phyloP scores from a whole-genome alignment of 768 basidiomycete species.

The Agrocybe chaxingu region DNA sequence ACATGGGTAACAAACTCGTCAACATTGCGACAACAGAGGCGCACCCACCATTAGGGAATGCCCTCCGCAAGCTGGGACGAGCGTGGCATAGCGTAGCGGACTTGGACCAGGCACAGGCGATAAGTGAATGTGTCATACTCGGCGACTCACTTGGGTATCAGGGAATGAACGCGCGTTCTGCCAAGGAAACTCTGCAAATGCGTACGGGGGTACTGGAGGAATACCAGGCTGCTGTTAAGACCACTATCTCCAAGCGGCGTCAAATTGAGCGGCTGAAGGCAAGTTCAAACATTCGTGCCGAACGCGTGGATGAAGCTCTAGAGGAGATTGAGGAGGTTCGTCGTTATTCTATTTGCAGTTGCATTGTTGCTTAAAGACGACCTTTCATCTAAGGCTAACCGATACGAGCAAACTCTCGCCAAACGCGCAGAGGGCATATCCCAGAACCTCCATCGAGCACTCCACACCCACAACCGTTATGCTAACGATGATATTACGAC shows the following conservation, averaged over 20 bases:
- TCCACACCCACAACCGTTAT: conserved; percentile 79
- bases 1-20: conserved; percentile 91
- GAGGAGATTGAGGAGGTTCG: conserved; percentile 90
- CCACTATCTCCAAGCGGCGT: conserved; percentile 88
- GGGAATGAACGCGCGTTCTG: conserved; percentile 93
- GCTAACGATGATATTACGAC: conserved; percentile 91
- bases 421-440: conserved; percentile 92
- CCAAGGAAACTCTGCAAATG: conserved; percentile 90
- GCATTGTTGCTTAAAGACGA: conserved; percentile 2
- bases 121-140: conserved; percentile 91
- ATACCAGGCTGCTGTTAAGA: conserved; percentile 89
- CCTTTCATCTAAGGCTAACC: conserved; percentile 63
- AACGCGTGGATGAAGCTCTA: conserved; percentile 85
- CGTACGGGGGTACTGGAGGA: conserved; percentile 91
- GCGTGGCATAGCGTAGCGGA: conserved; percentile 86
- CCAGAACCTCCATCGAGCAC: conserved; percentile 84
- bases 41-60: conserved; percentile 79
- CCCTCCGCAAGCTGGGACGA: conserved; percentile 82
- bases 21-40: conserved; percentile 88
- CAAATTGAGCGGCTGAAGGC: conserved; percentile 88
- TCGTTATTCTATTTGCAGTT: conserved; percentile 1
- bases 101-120: conserved; percentile 85
- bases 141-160: conserved; percentile 98
- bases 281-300: conserved; percentile 80
- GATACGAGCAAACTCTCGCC: conserved; percentile 82